phyloP scores from a whole-genome alignment of 345 rosid species.

The Rhodomyrtus tomentosa region DNA sequence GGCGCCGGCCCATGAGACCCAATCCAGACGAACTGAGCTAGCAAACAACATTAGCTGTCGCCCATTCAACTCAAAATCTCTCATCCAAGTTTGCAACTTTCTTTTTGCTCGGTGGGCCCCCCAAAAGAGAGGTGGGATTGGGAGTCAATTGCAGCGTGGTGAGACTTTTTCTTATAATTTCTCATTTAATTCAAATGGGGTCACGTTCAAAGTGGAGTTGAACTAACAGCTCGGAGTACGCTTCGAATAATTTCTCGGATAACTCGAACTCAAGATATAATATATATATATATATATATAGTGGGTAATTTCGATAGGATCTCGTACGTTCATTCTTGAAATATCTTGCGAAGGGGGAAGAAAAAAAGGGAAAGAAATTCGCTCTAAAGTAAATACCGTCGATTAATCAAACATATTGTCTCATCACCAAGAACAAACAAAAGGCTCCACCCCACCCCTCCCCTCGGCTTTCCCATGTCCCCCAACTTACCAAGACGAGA shows the following conservation, averaged over 20 bases:
- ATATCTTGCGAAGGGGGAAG: background rate
- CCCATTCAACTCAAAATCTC: background rate
- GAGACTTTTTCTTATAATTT: background rate
- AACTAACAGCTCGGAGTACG: no score
- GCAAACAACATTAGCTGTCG: background rate
- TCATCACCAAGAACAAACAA: background rate
- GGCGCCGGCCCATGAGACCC: background rate
- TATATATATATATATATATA: no score
- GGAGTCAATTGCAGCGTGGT: background rate
- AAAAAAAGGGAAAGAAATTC: rapidly evolving
- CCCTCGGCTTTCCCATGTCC: background rate
- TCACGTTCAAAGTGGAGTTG: background rate
- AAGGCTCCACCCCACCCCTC: background rate
- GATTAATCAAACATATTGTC: background rate
- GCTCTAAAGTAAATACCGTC: background rate
- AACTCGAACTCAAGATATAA: no score
- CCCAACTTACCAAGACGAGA: background rate
- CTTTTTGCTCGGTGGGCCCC: background rate
- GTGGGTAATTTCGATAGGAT: background rate
- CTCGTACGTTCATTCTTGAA: background rate
- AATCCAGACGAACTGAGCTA: background rate
- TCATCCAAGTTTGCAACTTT: background rate
- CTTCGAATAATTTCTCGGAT: no score
- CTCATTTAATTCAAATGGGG: background rate
- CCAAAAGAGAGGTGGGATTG: background rate